phyloP scores from a whole-genome alignment of 164 flowering plant genomes.

The Nymphaea thermarum region DNA sequence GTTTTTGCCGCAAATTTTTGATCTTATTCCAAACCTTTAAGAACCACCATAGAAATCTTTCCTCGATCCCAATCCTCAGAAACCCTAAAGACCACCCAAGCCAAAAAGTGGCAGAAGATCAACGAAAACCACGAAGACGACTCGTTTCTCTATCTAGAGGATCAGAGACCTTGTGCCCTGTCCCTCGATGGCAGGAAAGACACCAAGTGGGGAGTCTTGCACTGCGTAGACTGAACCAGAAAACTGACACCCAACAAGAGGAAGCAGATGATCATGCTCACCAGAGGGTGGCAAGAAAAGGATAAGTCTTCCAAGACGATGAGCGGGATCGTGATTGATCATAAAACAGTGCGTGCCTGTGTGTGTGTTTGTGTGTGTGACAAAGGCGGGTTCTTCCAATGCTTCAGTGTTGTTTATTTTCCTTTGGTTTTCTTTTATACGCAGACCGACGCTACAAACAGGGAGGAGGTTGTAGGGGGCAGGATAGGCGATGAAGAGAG shows the following conservation, averaged over 20 bases:
- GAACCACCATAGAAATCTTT: neutral
- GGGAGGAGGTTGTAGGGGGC: no score
- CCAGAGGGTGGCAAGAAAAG: neutral
- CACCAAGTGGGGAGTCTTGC: neutral
- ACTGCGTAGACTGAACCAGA: neutral
- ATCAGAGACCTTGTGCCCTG: neutral
- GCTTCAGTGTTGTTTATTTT: no score
- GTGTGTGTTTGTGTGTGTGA: no score
- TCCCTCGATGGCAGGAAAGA: neutral
- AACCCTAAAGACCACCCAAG: neutral
- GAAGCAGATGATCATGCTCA: neutral
- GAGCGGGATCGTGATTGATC: neutral
- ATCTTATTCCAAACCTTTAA: neutral
- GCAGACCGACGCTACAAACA: no score
- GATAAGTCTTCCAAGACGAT: neutral
- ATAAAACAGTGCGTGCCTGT: no score
- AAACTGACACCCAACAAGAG: neutral
- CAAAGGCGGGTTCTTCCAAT: no score
- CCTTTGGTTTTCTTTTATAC: no score
- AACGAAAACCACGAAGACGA: neutral
- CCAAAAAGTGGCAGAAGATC: neutral
- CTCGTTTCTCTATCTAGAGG: neutral
- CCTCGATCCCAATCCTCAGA: neutral
- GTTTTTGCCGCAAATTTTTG: neutral
- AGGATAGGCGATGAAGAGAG: no score